phyloP scores from a whole-genome alignment of 257 asterid species.

The Parsonsia alboflavescens region DNA sequence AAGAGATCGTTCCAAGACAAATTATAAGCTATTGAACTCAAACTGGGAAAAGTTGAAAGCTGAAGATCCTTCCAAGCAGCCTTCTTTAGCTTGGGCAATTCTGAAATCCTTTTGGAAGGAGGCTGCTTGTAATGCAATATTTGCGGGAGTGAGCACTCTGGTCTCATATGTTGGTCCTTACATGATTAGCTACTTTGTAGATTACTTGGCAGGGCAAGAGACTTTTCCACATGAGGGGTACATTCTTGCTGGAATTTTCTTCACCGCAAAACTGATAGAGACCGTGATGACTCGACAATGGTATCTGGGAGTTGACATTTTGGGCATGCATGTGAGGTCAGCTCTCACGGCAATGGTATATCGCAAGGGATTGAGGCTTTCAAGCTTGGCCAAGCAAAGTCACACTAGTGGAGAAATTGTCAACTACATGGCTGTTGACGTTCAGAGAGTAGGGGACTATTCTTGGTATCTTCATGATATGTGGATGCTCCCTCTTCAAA shows the following conservation, averaged over 20 bases:
- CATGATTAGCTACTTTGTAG: constrained; percentile 86
- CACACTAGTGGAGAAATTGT: constrained; percentile 68
- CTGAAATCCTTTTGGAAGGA: constrained; percentile 82
- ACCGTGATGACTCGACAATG: constrained; percentile 75
- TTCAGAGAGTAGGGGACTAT: constrained; percentile 74
- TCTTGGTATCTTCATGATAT: constrained; percentile 73
- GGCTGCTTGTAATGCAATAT: constrained; percentile 73
- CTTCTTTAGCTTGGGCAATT: constrained; percentile 88
- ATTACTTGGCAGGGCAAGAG: constrained; percentile 63
- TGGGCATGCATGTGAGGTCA: constrained; percentile 92
- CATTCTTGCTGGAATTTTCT: constrained; percentile 70
- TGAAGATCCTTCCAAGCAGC: constrained; percentile 49
- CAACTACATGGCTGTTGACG: constrained; percentile 79
- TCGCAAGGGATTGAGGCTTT: constrained; percentile 63
- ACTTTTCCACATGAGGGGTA: constrained; percentile 68
- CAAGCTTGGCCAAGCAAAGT: constrained; percentile 64
- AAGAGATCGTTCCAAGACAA: constrained; percentile 81
- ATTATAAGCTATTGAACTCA: constrained; percentile 64
- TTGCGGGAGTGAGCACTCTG: constrained; percentile 68
- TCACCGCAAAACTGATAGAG: constrained; percentile 69
- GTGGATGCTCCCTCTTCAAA: constrained; percentile 78
- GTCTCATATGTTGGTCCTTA: constrained; percentile 89
- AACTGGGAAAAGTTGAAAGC: constrained; percentile 81
- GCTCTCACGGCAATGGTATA: constrained; percentile 94
- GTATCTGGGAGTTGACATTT: constrained; percentile 90